Base-by-base conservation (phyloP, 179 eudicot species). In the Sideroxylon spinosum region DNA sequence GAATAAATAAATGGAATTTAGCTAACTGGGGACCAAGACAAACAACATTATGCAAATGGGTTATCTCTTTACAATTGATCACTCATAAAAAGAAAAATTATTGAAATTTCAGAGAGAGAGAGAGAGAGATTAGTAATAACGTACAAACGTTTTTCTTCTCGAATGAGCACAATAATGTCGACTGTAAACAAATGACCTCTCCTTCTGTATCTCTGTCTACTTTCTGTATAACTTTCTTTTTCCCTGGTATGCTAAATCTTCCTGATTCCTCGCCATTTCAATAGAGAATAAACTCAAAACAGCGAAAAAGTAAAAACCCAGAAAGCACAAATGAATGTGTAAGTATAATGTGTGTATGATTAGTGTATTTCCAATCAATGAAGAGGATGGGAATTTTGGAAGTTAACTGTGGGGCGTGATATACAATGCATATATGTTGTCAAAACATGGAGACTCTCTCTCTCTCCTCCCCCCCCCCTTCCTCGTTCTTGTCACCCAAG, bases 31-130 rank as follows among this genome's bases (percentile, higher is more conserved):
- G 44, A 37, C 44, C 44, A 59, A 59, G 20, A n/a, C 9, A 0
- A 69, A 69, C 32, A 74, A 37, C 23, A 37, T n/a, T 57, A 57
- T 32, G 2, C 28, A 32, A n/a, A 29, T 26, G 75, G 75, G 75
- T 72, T 19, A 3, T 37, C 44, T 37, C 3, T 37, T 37, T 37
- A 37, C 44, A 37, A 37, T 3, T 37, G 44, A 37, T 1, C 5
- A 37, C 44, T 37, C 44, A 3, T 37, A 6, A 37, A 37, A 37
- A 37, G 44, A 3, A 37, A 37, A 1, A 3, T 37, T 37, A 59
- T 32, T 50, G 19, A 37, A 29, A 59, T n/a, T 74, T 17, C 77
- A 20, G 28, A 73, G 53, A 57, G 25, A 8, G 76, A 9, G 75
- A 25, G 60, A 6, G 75, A 14, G 75, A 23, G 25, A 22, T 65